Evolutionary conservation across 2,329 filamentous ascomycete genomes (phyloP).

Genomic region (Hymenoscyphus fraxineus): DNA sequence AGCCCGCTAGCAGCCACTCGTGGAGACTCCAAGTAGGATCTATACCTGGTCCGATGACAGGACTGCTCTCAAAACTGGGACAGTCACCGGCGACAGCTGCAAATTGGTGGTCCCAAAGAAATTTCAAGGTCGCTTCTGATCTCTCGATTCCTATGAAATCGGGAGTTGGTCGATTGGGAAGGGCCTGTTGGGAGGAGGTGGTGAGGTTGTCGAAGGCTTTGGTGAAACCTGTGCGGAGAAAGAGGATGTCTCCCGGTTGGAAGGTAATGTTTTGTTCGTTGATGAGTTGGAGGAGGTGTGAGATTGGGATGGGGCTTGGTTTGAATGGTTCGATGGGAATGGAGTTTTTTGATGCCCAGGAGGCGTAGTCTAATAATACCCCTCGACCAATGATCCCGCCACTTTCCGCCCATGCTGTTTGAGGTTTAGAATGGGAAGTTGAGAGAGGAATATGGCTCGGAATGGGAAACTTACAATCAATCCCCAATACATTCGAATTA

Average conservation of each 20-base stretch:
- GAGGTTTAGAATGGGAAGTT: background rate
- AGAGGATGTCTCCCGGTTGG: slow-evolving; percentile 38
- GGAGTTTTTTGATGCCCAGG: slow-evolving; percentile 46
- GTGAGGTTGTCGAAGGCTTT: slow-evolving; percentile 32
- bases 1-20: slow-evolving; percentile 45
- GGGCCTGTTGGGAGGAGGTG: slow-evolving; percentile 23
- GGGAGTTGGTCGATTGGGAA: slow-evolving; percentile 11
- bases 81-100: slow-evolving; percentile 43
- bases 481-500: slow-evolving; percentile 19
- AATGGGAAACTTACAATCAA: slow-evolving; percentile 17
- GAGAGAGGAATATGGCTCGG: too few species aligned
- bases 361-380: slow-evolving; percentile 42
- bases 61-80: slow-evolving; percentile 41
- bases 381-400: slow-evolving; percentile 39
- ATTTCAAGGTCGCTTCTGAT: slow-evolving; percentile 35
- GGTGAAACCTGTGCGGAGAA: slow-evolving; percentile 39
- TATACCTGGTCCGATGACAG: slow-evolving; percentile 33
- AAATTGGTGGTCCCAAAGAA: slow-evolving; percentile 46
- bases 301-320: slow-evolving; percentile 29
- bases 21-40: slow-evolving; percentile 27
- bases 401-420: slow-evolving; percentile 47
- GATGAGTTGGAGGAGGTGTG: background rate
- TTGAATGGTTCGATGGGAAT: slow-evolving; percentile 33
- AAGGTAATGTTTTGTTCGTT: slow-evolving; percentile 36
- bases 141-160: slow-evolving; percentile 38